Evolutionary conservation across 73 alveolate genomes (phyloP), one percentile per base, ranked within the genome.

Genomic region (Paramecium octaurelia): DNA sequence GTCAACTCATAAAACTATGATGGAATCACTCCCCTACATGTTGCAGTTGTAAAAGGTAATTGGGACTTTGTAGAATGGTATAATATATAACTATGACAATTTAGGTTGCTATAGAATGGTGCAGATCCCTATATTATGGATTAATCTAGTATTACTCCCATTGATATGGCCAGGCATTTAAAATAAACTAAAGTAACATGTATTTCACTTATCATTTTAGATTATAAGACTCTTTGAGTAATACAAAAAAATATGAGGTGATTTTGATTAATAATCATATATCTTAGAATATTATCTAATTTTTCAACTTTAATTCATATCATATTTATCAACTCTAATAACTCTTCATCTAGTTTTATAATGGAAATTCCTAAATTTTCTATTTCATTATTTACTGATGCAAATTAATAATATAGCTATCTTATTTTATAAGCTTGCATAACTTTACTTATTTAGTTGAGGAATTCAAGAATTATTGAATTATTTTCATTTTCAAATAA

Each of bases 11-110:
- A 93, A 83, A 93, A 93, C 84, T 16, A 36, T 18, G 93, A 93
- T 36, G 96, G 96, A 1, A 46, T 85, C 48, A 93, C 96, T 9
- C 93, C 96, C 43, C 20, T 93, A n/a, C 96, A 93, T 93, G 64
- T 93, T 34, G 92, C 95, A 4, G 92, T 87, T n/a, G 64, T 42
- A 40, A 83, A 76, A 2, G 76, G 86, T 16, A 86, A 69, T 57
- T 57, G 58, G 50, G 77, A 46, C 57, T 88, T 86, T 21, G 85
- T 71, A 20, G 77, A 38, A 73, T 80, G 92, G 73, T 58, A 73
- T 4, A 36, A 36, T 36, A 73, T 73, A 34, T 8, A 2, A 12
- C 0, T 36, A 7, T 40, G 7, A 40, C 16, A 36, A 35, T 36
- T 1, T 73, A 73, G 87, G 87, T 73, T 93, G 75, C 24, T 93